These are phyloP conservation scores for Niveomyces coronatus DNA, from an alignment of 2,329 filamentous ascomycete genomes.

Conservation along the genomic window DNA sequence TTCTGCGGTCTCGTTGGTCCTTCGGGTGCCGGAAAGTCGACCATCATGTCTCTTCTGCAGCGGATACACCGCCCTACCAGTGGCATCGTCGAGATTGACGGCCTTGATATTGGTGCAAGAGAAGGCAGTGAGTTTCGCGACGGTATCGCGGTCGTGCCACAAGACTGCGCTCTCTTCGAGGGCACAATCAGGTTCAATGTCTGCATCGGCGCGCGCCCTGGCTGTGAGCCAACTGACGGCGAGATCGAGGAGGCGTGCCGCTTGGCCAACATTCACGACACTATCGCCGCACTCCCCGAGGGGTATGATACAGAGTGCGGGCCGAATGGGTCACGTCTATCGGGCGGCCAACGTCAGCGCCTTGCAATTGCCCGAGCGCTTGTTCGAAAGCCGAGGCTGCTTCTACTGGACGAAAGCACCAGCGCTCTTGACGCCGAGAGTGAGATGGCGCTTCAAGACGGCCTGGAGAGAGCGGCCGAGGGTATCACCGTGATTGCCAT, in stretches of 20 bases:
- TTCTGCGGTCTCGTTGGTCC: conserved; percentile 57
- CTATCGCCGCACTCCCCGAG: conserved; percentile 49
- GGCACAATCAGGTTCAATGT: conserved; percentile 48
- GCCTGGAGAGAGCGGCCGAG: conserved; percentile 46
- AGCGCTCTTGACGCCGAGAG: conserved; percentile 65
- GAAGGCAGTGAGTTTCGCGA: conserved; percentile 37
- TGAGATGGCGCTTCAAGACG: conserved; percentile 55
- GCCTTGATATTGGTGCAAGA: conserved; percentile 32
- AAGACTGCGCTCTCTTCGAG: conserved; percentile 48
- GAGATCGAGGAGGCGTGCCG: conserved; percentile 58
- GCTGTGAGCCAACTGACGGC: conserved; percentile 41
- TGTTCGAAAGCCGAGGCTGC: conserved; percentile 57
- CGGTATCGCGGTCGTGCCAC: conserved; percentile 45
- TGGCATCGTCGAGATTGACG: conserved; percentile 34
- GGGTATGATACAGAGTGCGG: conserved; percentile 59
- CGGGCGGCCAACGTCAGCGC: conserved; percentile 70
- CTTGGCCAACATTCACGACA: conserved; percentile 61
- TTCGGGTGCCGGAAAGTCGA: conserved; percentile 58
- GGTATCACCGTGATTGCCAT: conserved; percentile 49
- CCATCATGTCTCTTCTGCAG: conserved; percentile 47
- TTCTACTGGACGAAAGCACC: conserved; percentile 76
- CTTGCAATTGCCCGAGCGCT: conserved; percentile 70
- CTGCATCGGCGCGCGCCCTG: conserved; percentile 42
- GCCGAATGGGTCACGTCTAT: conserved; percentile 63
- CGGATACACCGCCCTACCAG: conserved; percentile 35